Conservation (phyloP, 306 rosid species). For the Pyrus betulifolia region DNA sequence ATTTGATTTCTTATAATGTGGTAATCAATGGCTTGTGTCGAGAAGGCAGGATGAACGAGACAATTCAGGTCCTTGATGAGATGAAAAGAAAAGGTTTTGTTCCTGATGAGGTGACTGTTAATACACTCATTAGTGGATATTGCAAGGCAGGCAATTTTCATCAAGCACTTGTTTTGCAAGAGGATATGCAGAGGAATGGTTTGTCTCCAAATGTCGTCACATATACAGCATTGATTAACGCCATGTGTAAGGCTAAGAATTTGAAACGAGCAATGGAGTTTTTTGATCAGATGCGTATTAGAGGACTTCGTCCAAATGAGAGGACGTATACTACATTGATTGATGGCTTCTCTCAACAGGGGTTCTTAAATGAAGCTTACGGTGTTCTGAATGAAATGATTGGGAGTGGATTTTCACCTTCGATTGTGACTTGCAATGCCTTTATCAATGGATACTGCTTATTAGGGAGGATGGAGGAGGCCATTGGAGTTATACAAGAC, state of each 20-base stretch:
- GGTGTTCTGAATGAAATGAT: conserved; percentile 61
- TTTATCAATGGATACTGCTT: conserved; percentile 69
- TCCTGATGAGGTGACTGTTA: conserved; percentile 66
- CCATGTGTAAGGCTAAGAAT: conserved; percentile 81
- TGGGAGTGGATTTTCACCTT: conserved; percentile 58
- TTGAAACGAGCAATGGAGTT: conserved; percentile 59
- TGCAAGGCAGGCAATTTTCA: conserved; percentile 81
- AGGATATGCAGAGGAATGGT: conserved; percentile 68
- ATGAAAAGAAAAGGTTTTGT: conserved; percentile 51
- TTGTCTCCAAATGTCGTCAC: conserved; percentile 76
- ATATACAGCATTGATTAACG: conserved; percentile 64
- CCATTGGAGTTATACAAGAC: conserved; percentile 40
- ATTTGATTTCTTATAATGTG: conserved; percentile 71
- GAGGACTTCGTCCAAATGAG: conserved; percentile 73
- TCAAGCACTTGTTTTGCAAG: conserved; percentile 59
- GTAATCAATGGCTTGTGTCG: conserved; percentile 69
- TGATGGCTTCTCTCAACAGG: conserved; percentile 75
- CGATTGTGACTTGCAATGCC: conserved; percentile 70
- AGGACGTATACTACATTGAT: conserved; percentile 70
- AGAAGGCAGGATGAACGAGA: conserved; percentile 57
- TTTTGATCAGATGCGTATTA: conserved; percentile 53
- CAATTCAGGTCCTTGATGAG: conserved; percentile 39
- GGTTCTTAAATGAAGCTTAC: conserved; percentile 57
- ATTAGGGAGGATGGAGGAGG: conserved; percentile 65
- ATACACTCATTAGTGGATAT: conserved; percentile 70